Base-by-base conservation (phyloP, 331 rosid genomes). In the Saraca asoca region DNA sequence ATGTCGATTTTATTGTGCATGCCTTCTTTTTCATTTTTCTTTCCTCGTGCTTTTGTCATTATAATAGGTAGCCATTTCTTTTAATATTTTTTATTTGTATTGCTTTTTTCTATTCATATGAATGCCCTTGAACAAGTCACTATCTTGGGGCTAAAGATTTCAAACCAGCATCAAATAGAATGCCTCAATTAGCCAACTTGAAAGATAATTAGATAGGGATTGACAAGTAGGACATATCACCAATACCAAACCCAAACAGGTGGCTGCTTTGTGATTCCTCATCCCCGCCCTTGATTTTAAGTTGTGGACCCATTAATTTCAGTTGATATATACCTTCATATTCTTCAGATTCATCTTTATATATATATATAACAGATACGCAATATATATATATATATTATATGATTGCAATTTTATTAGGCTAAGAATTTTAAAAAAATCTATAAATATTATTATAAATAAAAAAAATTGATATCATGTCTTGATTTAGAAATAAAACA, bases 1-100 rank as follows among this genome's bases (percentile, higher is more conserved):
- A 80, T 76, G 65, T 68, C 79, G 33, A 37, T 76, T 80, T 80
- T 62, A 76, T 80, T 80, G 79, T 56, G 81, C 77, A 51, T 45
- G 29, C 15, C 56, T 39, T 62, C 68, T 53, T 65, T 17, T 58
- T 54, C 51, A 37, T 75, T 75, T 42, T 18, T 16, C 53, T 65
- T 71, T 59, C 52, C 57, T 55, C 43, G 57, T 29, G 58, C 81
- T 72, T 29, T 76, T 63, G 51, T 57, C 67, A 42, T 56, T 66
- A 51, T 75, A 66, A 65, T 67, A 15, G n/a, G 17, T 16, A 14
- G 50, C 51, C 41, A 20, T 67, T 66, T 11, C 60, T n/a, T 24
- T n/a, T 18, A 35, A 48, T 48, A 37, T 12, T 50, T 50, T 49
- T 43, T 43, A 50, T 35, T 24, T 37, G 3, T 37, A 37, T 35